Conservation (phyloP, 139 green algal species). For the Tetradesmus lagerheimii region DNA sequence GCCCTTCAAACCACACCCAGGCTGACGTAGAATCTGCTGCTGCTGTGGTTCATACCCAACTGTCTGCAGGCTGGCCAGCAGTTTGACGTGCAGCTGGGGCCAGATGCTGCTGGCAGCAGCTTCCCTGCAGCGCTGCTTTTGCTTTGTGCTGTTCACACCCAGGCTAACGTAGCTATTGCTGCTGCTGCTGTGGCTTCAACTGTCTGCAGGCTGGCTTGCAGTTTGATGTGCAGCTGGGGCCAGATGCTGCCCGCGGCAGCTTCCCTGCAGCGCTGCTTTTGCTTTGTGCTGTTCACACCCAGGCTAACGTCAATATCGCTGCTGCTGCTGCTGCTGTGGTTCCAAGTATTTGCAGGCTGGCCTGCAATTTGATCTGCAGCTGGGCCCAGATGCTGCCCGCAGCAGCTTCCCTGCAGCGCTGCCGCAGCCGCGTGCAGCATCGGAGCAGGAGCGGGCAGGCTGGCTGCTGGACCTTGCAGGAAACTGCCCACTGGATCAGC, state of each 20-base stretch:
- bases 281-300: no score
- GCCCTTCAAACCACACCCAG: no score
- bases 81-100: not conserved
- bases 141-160: no score
- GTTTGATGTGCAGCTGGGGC: not conserved
- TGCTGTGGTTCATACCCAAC: not conserved
- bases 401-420: not conserved
- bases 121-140: not conserved
- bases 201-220: not conserved
- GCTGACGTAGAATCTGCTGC: not conserved
- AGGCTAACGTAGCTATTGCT: no score
- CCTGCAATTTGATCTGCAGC: not conserved
- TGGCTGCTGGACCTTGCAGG: constrained; percentile 41
- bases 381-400: not conserved
- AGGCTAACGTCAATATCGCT: no score
- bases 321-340: not conserved
- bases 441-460: not conserved
- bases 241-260: not conserved
- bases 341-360: not conserved
- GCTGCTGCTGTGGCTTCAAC: no score
- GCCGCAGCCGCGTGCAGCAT: not conserved
- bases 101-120: not conserved
- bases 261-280: not conserved
- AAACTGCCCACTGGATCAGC: not conserved
- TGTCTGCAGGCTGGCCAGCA: not conserved